Conservation (phyloP, 257 asterid species). For the Nicotiana sylvestris region DNA sequence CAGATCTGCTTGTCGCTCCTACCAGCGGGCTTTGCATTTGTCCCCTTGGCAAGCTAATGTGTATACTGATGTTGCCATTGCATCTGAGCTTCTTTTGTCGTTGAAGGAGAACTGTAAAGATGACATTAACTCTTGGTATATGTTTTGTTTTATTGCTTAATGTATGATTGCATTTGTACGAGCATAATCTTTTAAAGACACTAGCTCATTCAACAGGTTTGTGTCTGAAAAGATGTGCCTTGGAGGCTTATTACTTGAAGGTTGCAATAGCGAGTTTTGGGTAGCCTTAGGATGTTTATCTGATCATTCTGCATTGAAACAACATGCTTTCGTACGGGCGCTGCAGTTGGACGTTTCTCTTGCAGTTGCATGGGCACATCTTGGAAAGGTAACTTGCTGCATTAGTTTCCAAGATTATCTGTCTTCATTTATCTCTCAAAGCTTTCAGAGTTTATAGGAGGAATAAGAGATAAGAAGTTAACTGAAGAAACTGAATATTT, state of each 20-base stretch:
- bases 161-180: slow-evolving; percentile 16
- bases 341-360: slow-evolving; percentile 81
- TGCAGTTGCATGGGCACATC: slow-evolving; percentile 96
- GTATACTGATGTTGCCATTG: slow-evolving; percentile 76
- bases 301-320: slow-evolving; percentile 51
- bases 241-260: slow-evolving; percentile 79
- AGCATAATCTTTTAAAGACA: slow-evolving; percentile 26
- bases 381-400: slow-evolving; percentile 68
- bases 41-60: slow-evolving; percentile 89
- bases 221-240: slow-evolving; percentile 92
- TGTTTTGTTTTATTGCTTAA: slow-evolving; percentile 11
- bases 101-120: slow-evolving; percentile 46
- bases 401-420: slow-evolving; percentile 1
- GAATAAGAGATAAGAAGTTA: neutral
- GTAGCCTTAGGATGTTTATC: slow-evolving; percentile 90
- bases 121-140: slow-evolving; percentile 50
- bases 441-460: neutral
- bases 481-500: neutral
- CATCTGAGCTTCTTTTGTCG: slow-evolving; percentile 56
- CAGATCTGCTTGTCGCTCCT: slow-evolving; percentile 60
- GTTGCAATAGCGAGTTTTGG: slow-evolving; percentile 88
- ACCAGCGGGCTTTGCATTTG: slow-evolving; percentile 90
- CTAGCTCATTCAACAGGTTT: slow-evolving; percentile 50
- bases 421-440: neutral
- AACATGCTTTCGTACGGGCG: slow-evolving; percentile 90